Conservation (phyloP, 176 grass and related monocot species). For the Carex parvula region DNA sequence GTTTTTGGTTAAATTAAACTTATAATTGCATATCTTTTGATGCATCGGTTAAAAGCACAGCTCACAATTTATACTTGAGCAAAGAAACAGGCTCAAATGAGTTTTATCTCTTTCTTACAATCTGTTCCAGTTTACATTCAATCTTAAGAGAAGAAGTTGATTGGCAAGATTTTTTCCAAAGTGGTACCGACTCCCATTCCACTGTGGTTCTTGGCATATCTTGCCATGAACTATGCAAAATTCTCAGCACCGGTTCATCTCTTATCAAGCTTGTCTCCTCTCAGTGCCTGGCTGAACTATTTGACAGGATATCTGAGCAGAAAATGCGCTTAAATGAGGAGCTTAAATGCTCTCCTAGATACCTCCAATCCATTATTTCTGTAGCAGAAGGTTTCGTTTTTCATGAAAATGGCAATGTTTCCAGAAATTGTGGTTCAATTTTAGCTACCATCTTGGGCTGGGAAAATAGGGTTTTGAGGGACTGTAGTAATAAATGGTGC, state of each 20-base stretch:
- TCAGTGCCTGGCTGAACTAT: conserved; percentile 78
- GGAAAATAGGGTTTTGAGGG: conserved; percentile 55
- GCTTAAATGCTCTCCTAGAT: conserved; percentile 60
- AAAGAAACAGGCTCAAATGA: background rate
- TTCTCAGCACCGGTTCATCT: conserved; percentile 67
- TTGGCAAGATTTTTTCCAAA: conserved; percentile 78
- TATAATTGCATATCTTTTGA: background rate
- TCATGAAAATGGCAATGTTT: conserved; percentile 52
- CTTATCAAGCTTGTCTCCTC: conserved; percentile 72
- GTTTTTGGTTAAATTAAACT: conserved; percentile 7
- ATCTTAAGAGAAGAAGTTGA: conserved; percentile 57
- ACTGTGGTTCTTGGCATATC: conserved; percentile 63
- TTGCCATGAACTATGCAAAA: conserved; percentile 81
- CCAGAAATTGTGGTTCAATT: conserved; percentile 59
- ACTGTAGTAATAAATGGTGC: conserved; percentile 66
- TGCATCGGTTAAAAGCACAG: background rate
- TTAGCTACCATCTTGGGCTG: conserved; percentile 67
- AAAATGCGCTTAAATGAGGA: conserved; percentile 36
- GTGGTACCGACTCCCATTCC: conserved; percentile 37
- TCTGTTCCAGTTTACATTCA: conserved; percentile 52
- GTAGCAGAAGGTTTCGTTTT: conserved; percentile 79
- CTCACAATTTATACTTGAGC: background rate
- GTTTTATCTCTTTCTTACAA: conserved; percentile 10
- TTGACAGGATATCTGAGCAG: conserved; percentile 63
- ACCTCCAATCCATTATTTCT: conserved; percentile 73